Percentiles rank a stretch among this genome's conserved stretches.
Evolutionary conservation across 192 early-diverging fungal species (phyloP).

Genomic region (Gigaspora rosea): DNA sequence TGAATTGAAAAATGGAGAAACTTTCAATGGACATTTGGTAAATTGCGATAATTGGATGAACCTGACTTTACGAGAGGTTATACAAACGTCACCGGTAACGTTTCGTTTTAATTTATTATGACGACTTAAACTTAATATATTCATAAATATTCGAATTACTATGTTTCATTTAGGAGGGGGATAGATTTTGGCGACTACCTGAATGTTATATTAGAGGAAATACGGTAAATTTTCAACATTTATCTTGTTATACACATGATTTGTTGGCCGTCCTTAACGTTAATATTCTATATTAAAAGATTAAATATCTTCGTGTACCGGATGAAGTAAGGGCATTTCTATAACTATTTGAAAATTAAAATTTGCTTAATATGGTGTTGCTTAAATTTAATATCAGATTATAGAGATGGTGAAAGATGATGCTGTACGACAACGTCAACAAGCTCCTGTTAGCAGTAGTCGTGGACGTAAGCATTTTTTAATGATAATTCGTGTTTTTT

Average conservation of each 20-base stretch:
- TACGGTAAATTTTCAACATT: slow-evolving; percentile 45
- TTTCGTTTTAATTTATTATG: background rate
- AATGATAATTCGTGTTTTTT: background rate
- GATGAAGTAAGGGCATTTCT: slow-evolving; percentile 62
- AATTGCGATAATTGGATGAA: slow-evolving; percentile 99
- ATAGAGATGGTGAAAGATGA: slow-evolving; percentile 92
- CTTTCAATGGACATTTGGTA: slow-evolving; percentile 96
- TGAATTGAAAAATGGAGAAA: slow-evolving; percentile 97
- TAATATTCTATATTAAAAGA: slow-evolving; percentile 33
- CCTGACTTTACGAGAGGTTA: slow-evolving; percentile 90
- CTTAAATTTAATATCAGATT: slow-evolving; percentile 44
- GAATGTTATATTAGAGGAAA: slow-evolving; percentile 95
- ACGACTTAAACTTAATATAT: background rate
- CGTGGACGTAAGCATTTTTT: slow-evolving; percentile 36
- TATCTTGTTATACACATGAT: slow-evolving; percentile 6
- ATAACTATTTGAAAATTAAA: background rate
- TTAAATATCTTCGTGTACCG: slow-evolving; percentile 83
- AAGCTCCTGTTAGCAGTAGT: slow-evolving; percentile 41
- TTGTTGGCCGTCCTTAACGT: background rate
- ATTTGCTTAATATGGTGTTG: background rate
- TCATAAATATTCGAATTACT: background rate
- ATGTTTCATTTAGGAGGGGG: slow-evolving; percentile 68
- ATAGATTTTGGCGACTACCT: slow-evolving; percentile 87
- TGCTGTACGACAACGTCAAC: slow-evolving; percentile 58
- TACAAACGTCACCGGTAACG: slow-evolving; percentile 82